Conservation (phyloP, 2,329 filamentous ascomycete species). For the Pleomassaria siparia region DNA sequence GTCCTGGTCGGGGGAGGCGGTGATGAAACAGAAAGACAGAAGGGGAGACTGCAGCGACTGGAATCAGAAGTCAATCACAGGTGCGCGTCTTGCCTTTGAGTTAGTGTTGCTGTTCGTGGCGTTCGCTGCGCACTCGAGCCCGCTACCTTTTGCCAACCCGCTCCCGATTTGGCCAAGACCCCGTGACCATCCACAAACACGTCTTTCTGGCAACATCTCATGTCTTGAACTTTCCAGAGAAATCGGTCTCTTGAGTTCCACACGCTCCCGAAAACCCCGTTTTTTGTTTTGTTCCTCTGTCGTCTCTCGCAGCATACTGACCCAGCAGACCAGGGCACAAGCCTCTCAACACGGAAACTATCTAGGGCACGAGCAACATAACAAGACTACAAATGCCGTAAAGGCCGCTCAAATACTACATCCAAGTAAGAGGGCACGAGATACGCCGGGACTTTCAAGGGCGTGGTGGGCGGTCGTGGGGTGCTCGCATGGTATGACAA, state of each 20-base stretch:
- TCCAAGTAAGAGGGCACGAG: neutral
- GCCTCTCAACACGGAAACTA: conserved; percentile 3
- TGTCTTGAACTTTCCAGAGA: conserved; percentile 3
- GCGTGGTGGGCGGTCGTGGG: neutral
- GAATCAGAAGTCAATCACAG: conserved; percentile 12
- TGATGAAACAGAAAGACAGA: conserved; percentile 13
- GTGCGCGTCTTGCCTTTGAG: conserved; percentile 19
- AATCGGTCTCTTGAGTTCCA: conserved; percentile 7
- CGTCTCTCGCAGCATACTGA: neutral
- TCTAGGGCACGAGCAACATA: conserved; percentile 8
- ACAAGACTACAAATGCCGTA: conserved; percentile 5
- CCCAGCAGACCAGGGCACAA: conserved; percentile 1
- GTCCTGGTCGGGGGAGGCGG: conserved; percentile 14
- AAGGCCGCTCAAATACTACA: neutral
- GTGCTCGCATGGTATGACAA: conserved; percentile 7
- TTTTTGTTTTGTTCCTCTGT: neutral
- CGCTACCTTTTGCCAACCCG: conserved; percentile 28
- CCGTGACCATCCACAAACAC: conserved; percentile 17
- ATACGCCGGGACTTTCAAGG: neutral
- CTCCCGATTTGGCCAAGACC: conserved; percentile 27
- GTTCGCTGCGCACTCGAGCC: conserved; percentile 21
- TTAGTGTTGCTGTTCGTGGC: conserved; percentile 29
- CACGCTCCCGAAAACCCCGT: neutral
- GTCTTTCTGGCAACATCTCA: neutral
- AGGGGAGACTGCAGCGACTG: conserved; percentile 12